A percentile compares a stretch with the other conserved stretches of the same genome.
Evolutionary conservation across 1,139 yeast genomes (phyloP).

Genomic region (Yamadazyma oceani): DNA sequence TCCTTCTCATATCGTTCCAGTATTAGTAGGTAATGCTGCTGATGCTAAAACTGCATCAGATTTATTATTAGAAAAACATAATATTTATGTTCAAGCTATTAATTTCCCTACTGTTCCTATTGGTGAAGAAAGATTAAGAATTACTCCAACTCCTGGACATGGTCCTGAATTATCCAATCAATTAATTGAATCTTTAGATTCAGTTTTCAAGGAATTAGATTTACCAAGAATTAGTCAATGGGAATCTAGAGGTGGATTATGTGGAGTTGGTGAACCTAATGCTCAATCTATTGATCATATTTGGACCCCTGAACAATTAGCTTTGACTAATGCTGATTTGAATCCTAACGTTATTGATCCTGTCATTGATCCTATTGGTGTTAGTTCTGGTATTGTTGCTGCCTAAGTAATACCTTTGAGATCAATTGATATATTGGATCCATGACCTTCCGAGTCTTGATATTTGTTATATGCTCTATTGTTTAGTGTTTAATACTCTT

Average conservation of each 20-base stretch:
- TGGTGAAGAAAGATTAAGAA: conserved; percentile 93
- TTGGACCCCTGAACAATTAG: conserved; percentile 84
- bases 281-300: conserved; percentile 52
- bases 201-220: conserved; percentile 72
- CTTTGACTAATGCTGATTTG: conserved; percentile 58
- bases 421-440: no score
- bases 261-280: conserved; percentile 75
- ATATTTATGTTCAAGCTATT: conserved; percentile 95
- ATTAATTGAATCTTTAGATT: conserved; percentile 75
- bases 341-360: conserved; percentile 67
- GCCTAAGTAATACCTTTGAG: neutral
- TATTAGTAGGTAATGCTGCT: conserved; percentile 90
- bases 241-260: conserved; percentile 77
- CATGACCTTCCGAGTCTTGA: no score
- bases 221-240: conserved; percentile 79
- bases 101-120: conserved; percentile 97
- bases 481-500: no score
- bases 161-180: conserved; percentile 71
- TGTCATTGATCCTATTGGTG: conserved; percentile 57
- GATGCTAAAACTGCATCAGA: conserved; percentile 92
- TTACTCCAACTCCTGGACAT: conserved; percentile 98
- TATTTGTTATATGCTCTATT: no score
- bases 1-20: conserved; percentile 96
- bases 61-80: conserved; percentile 75
- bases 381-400: conserved; percentile 60